Base-by-base conservation (phyloP, 192 early-diverging fungal genomes). In the Umbelopsis ramanniana region DNA sequence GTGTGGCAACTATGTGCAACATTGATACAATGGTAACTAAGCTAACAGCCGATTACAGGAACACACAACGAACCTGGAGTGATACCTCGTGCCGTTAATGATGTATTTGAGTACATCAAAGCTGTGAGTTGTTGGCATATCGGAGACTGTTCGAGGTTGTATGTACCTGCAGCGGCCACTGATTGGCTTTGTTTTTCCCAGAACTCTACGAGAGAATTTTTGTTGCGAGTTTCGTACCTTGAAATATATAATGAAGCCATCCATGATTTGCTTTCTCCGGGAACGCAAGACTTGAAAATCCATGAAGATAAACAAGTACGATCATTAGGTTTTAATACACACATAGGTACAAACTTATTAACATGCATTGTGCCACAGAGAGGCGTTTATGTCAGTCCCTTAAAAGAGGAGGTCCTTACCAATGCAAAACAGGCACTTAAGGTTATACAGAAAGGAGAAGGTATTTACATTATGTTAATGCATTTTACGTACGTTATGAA, bases 161-260 rank as follows among this genome's bases (percentile, higher is more conserved):
- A 50, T n/a, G 15, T 19, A 21, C 15, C 48, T 50, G n/a, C 1
- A 50, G 48, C 15, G 14, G n/a, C 48, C 19, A 50, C 40, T 43
- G 40, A 43, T 12, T 11, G 8, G 11, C 8, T 43, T 43, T 43
- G 11, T 43, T 43, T 12, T 43, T 12, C 6, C 11, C 72, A 92
- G 82, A 84, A 80, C 33, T 77, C 76, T 2, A 84, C 88, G n/a
- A 89, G 92, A 14, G 93, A 96, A 79, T 99, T 93, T 72, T 79
- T 98, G 23, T 74, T 99, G 40, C 90, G 95, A 60, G 97, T 98
- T 21, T 95, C 93, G 24, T 99, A 98, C 78, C 73, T 99, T 70
- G 98, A 99, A 78, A 98, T 99, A 47, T 99, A 99, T 81, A 97
- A 97, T 79, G 96, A 97, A 77, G 87, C 86, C 0, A 90, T 99